Evolutionary conservation across 441 rosid genomes (phyloP).

Genomic region (Hypseocharis bilobata): DNA sequence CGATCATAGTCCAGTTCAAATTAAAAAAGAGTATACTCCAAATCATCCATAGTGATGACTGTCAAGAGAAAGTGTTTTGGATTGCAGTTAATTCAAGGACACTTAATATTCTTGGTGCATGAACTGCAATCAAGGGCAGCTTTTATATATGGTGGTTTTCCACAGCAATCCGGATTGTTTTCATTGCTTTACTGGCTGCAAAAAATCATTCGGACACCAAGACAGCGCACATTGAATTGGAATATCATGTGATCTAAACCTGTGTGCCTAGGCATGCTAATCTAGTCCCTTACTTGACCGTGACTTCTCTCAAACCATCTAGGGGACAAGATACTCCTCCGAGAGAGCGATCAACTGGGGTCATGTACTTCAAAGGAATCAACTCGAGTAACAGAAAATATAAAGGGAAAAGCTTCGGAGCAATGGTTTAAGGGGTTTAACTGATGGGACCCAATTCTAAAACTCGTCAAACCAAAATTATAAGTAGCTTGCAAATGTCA

Average conservation of each 20-base stretch:
- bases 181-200: background rate
- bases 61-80: background rate
- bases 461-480: background rate
- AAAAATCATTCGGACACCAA: background rate
- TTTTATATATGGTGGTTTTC: background rate
- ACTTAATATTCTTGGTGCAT: background rate
- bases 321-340: background rate
- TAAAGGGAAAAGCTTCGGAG: background rate
- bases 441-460: background rate
- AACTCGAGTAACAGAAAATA: background rate
- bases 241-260: background rate
- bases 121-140: background rate
- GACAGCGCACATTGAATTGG: background rate
- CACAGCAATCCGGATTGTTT: background rate
- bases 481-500: background rate
- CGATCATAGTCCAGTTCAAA: background rate
- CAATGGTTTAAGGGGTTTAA: background rate
- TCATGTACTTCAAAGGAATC: background rate
- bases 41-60: too few relatives aligned
- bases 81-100: background rate
- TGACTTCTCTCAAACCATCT: background rate
- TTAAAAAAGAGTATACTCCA: background rate
- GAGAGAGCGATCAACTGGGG: background rate
- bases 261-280: background rate
- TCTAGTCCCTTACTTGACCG: background rate